Evolutionary conservation across 352 stramenopile species (phyloP).

Genomic region (Phytophthora crassamura): DNA sequence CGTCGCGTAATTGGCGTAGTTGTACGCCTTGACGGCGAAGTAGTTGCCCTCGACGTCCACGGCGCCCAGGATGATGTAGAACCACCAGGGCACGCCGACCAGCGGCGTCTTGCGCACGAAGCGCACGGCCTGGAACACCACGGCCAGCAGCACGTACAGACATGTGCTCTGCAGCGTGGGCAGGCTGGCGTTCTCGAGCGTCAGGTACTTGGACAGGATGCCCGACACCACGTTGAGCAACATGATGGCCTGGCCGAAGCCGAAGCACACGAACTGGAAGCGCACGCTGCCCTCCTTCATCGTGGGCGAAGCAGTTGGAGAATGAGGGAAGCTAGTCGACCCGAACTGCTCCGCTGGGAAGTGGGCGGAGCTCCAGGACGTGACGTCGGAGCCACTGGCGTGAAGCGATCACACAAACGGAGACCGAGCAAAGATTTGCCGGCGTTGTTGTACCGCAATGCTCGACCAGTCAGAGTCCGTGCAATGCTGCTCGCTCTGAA

Average conservation of each 20-base stretch:
- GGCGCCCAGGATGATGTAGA: slow-evolving; percentile 63
- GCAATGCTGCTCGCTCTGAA: neutral
- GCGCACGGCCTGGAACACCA: slow-evolving; percentile 56
- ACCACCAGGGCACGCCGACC: slow-evolving; percentile 57
- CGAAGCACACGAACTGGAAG: slow-evolving; percentile 66
- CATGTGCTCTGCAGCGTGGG: slow-evolving; percentile 68
- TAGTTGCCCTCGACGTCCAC: slow-evolving; percentile 80
- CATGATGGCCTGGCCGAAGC: slow-evolving; percentile 77
- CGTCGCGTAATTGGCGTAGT: slow-evolving; percentile 75
- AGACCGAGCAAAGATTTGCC: slow-evolving; percentile 25
- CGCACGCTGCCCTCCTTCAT: slow-evolving; percentile 31
- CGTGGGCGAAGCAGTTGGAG: slow-evolving; percentile 8
- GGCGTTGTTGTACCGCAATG: neutral
- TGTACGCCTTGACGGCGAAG: slow-evolving; percentile 75
- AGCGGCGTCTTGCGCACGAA: slow-evolving; percentile 41
- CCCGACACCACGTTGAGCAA: slow-evolving; percentile 63
- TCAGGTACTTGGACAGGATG: slow-evolving; percentile 70
- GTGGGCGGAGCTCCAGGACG: neutral
- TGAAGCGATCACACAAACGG: slow-evolving; percentile 25
- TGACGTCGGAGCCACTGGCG: slow-evolving; percentile 11
- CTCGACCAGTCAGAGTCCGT: neutral
- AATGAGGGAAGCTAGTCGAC: slow-evolving; percentile 20
- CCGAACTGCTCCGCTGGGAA: neutral
- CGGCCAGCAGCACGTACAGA: slow-evolving; percentile 59
- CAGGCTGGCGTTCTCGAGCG: slow-evolving; percentile 52